A percentile compares a stretch with the other conserved stretches of the same genome.
These are phyloP conservation scores for Botrytis sinoallii DNA, from an alignment of 2,329 filamentous ascomycete genomes.

Conservation along the genomic window DNA sequence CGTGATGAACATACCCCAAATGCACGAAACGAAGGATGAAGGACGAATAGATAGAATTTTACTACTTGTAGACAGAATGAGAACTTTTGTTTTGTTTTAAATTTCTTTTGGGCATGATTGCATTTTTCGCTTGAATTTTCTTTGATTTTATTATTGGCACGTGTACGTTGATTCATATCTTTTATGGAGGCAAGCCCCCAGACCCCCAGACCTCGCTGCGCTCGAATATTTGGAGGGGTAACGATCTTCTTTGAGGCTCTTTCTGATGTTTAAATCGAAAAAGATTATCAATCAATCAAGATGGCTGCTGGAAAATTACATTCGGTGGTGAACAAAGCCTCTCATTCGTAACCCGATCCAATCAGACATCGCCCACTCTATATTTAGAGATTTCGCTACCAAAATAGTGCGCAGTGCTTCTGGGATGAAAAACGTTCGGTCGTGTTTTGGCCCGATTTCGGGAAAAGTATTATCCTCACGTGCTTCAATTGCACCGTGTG, in stretches of 20 bases:
- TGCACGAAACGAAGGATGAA: conserved; percentile 9
- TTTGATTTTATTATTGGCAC: background rate
- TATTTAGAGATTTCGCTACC: background rate
- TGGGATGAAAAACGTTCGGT: background rate
- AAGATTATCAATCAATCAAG: background rate
- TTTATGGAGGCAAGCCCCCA: background rate
- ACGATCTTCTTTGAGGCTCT: background rate
- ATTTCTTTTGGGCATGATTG: background rate
- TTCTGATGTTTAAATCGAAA: background rate
- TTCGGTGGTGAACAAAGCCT: background rate
- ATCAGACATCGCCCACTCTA: background rate
- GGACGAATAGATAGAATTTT: conserved; percentile 3
- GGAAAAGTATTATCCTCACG: background rate
- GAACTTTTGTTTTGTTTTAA: background rate
- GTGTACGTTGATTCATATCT: background rate
- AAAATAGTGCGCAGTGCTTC: background rate
- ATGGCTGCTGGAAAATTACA: background rate
- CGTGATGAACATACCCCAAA: conserved; percentile 14
- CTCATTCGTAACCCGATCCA: background rate
- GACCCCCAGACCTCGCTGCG: background rate
- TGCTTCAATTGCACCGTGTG: background rate
- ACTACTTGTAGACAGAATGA: background rate
- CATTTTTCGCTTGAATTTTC: background rate
- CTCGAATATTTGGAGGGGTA: background rate
- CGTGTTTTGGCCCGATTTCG: background rate